Evolutionary conservation across 1,284 basidiomycete genomes (phyloP), one percentile per base, ranked within the genome.

Genomic region (Stygiomarasmius scandens): DNA sequence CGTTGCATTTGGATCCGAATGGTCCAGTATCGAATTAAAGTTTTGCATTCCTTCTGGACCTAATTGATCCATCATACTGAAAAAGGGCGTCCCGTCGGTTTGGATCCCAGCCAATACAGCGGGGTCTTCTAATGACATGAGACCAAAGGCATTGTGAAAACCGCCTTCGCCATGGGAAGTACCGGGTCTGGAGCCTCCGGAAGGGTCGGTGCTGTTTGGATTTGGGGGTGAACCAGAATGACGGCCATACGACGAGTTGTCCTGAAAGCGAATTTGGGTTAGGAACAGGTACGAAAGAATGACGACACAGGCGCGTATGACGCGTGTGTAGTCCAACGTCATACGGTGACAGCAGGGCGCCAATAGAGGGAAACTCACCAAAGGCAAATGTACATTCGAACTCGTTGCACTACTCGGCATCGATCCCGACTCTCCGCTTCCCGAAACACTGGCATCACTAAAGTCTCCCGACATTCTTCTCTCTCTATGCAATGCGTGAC

Each of bases 101-200:
- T 83, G 71, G 45, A 89, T 73, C 1, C 84, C 83, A 0, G 85
- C 84, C 29, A 89, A 74, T 9, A 85, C 83, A 57, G 79, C 80
- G 2, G 84, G 82, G 64, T 90, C 87, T 58, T 89, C 87, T 51
- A 90, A 77, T 22, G 81, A 83, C 85, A 90, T 83, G 53, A 86
- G 77, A 5, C 86, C 88, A 66, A 90, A 89, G 1, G 84, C 85
- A 47, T 78, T 81, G 2, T 83, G 85, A 66, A 90, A 85, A 2
- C 82, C 81, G 45, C 76, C 79, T 60, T 80, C 71, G 16, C 64
- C 66, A 66, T 60, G 54, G 16, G 38, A 41, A 16, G 38, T 41
- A 19, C 38, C 38, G 4, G 38, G 38, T 41, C 38, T 41, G 11
- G 38, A 41, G 6, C 38, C 38, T 9, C 8, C 38, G n/a, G 8